Evolutionary conservation across 1,139 yeast genomes (phyloP), one percentile per base, ranked within the genome.

Genomic region (Geotrichum siamense): DNA sequence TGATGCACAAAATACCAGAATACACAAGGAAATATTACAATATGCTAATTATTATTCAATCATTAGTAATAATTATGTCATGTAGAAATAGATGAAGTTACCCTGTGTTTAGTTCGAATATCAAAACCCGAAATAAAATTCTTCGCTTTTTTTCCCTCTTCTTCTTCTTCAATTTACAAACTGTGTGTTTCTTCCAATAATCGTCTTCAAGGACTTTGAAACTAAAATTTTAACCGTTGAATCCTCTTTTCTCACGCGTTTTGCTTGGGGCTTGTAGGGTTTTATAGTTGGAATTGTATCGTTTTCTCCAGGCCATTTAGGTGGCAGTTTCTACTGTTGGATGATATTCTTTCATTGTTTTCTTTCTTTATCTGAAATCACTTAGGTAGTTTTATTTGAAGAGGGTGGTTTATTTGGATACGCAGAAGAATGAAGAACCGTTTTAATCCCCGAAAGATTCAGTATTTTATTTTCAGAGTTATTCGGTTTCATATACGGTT

Each of bases 401-500:
- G 34, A 16, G 16, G 21, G 16, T 6, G 16, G 31, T 9, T 10
- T 9, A 15, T n/a, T 15, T 5, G 34, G 34, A 17, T 5, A 16
- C 19, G 39, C 39, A 41, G 44, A 26, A 41, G 44, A 41, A 17
- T 30, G 28, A 35, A 15, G 30, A 32, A 17, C 44, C 39, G 44
- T 41, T 34, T 41, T 41, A 41, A 41, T 41, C 44, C 34, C 44
- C 44, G 44, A 41, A 38, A 25, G 16, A 34, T 35, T 38, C 33
- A 22, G 3, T 29, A 36, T 31, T 23, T 20, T 20, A 6, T 22
- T 6, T 23, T 13, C 17, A 34, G 44, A 38, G 38, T 34, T 33
- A 33, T 33, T 41, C 44, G 44, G 44, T 39, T 41, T 41, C 44
- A 41, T 41, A 41, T 20, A 26, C 44, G 44, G 44, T 35, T 39